Evolutionary conservation across 2,329 filamentous ascomycete species (phyloP).

Genomic region (Phoma herbarum): DNA sequence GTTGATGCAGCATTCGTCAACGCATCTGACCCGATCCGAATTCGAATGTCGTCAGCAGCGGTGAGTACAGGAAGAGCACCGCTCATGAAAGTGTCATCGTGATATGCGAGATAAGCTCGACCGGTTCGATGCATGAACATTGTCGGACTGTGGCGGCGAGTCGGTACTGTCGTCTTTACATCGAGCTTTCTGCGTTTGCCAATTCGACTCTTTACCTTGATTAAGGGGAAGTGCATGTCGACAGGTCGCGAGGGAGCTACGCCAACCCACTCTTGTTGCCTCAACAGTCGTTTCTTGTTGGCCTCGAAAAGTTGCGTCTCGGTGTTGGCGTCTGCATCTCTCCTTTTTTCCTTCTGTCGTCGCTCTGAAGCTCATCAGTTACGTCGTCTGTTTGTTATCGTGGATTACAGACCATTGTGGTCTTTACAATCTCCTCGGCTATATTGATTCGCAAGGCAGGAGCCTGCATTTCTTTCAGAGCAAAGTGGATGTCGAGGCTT

Average conservation of each 20-base stretch:
- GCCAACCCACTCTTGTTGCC: slow-evolving; percentile 48
- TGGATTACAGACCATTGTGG: background rate
- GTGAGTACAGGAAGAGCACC: slow-evolving; percentile 22
- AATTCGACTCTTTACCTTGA: slow-evolving; percentile 40
- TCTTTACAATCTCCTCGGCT: background rate
- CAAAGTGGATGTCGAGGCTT: background rate
- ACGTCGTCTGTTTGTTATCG: background rate
- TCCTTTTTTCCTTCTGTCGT: slow-evolving; percentile 13
- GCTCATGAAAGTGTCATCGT: slow-evolving; percentile 20
- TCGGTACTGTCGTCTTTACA: slow-evolving; percentile 9
- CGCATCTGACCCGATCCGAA: slow-evolving; percentile 51
- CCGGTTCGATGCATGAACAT: background rate
- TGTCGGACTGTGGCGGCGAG: slow-evolving; percentile 4
- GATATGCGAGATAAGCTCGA: slow-evolving; percentile 7
- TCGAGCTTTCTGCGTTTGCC: slow-evolving; percentile 46
- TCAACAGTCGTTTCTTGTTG: slow-evolving; percentile 42
- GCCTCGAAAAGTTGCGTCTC: slow-evolving; percentile 39
- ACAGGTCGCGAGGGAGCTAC: slow-evolving; percentile 41
- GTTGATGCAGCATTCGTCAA: slow-evolving; percentile 37
- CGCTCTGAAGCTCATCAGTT: slow-evolving; percentile 6
- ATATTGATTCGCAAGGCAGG: too few relatives aligned
- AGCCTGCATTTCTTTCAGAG: too few relatives aligned
- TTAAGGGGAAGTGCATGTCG: slow-evolving; percentile 38
- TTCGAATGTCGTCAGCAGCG: slow-evolving; percentile 38
- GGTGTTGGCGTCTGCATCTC: slow-evolving; percentile 12